phyloP scores from a whole-genome alignment of 2,329 filamentous ascomycete genomes.

The Beauveria rudraprayagi region DNA sequence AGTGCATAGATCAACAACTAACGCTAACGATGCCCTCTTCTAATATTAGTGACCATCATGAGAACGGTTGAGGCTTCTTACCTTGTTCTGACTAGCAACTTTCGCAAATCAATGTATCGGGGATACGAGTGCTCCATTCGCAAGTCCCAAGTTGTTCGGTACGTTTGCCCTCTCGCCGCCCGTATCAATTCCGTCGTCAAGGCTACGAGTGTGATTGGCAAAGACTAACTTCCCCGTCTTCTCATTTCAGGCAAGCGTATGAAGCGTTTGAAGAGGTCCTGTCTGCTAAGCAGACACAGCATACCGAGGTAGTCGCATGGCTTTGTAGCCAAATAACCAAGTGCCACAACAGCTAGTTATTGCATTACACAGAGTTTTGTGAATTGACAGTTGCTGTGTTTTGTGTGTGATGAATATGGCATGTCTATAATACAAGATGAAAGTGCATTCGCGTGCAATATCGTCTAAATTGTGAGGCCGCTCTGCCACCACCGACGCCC shows the following conservation, averaged over 20 bases:
- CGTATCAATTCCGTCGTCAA: not conserved
- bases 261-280: slow-evolving; percentile 64
- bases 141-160: slow-evolving; percentile 54
- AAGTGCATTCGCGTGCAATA: not conserved
- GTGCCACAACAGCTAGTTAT: slow-evolving; percentile 17
- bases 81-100: slow-evolving; percentile 52
- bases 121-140: slow-evolving; percentile 52
- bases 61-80: slow-evolving; percentile 59
- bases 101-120: slow-evolving; percentile 35
- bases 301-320: slow-evolving; percentile 59
- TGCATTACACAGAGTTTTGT: not conserved
- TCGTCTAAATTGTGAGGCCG: slow-evolving; percentile 24
- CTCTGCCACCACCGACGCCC: slow-evolving; percentile 56
- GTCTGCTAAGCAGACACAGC: slow-evolving; percentile 61
- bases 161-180: slow-evolving; percentile 24
- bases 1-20: not conserved
- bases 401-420: not conserved
- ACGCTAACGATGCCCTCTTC: not conserved
- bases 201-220: no score
- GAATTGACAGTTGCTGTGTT: no score
- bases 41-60: slow-evolving; percentile 49
- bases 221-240: not conserved
- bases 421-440: not conserved
- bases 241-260: slow-evolving; percentile 51
- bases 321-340: slow-evolving; percentile 42